These are phyloP conservation scores for Cladophialophora yegresii DNA, from an alignment of 2,329 filamentous ascomycete species.

Conservation along the genomic window DNA sequence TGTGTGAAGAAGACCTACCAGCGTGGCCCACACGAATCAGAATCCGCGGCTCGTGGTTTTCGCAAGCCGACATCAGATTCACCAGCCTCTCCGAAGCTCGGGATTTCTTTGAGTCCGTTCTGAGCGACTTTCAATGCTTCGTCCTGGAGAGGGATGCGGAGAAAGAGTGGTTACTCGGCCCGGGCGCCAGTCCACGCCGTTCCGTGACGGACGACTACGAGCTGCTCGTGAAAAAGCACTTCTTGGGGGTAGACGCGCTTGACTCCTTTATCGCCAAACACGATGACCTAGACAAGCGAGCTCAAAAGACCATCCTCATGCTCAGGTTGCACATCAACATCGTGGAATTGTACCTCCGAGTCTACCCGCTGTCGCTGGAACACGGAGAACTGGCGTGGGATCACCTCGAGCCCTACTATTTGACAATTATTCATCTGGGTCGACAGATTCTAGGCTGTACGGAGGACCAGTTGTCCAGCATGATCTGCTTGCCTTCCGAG, in stretches of 20 bases:
- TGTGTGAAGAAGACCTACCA: conserved; percentile 13
- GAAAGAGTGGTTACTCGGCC: conserved; percentile 5
- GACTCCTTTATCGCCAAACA: conserved; percentile 1
- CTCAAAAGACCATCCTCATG: conserved; percentile 13
- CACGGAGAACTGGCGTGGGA: conserved; percentile 18
- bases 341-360: conserved; percentile 10
- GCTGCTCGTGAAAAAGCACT: conserved; percentile 2
- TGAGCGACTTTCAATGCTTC: conserved; percentile 18
- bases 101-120: conserved; percentile 9
- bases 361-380: conserved; percentile 3
- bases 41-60: neutral
- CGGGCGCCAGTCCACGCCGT: conserved; percentile 2
- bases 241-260: conserved; percentile 4
- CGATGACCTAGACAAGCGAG: neutral
- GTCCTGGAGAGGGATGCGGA: neutral
- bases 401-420: conserved; percentile 1
- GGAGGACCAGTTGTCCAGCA: neutral
- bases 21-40: conserved; percentile 1
- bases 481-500: neutral
- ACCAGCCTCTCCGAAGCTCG: conserved; percentile 6
- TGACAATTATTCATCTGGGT: conserved; percentile 4
- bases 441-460: conserved; percentile 14
- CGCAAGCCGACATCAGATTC: neutral
- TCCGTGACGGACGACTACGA: conserved; percentile 9
- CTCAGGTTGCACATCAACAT: conserved; percentile 10